These are phyloP conservation scores for Pyrenophora teres DNA, from an alignment of 2,329 filamentous ascomycete genomes.

Conservation along the genomic window DNA sequence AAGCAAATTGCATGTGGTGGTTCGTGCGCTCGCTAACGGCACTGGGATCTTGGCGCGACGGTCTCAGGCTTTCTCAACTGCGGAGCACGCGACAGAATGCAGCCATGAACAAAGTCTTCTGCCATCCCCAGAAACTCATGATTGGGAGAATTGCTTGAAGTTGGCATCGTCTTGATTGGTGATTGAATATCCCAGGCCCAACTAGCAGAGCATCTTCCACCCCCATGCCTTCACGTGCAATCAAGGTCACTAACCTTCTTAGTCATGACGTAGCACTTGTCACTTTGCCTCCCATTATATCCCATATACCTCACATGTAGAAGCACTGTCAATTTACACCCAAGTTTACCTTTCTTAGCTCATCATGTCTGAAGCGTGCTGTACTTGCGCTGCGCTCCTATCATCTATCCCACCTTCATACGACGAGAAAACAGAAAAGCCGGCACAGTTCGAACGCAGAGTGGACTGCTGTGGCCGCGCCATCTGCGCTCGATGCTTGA, in stretches of 20 bases:
- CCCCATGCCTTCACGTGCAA: constrained; percentile 27
- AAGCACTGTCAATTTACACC: not conserved
- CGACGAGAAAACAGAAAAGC: constrained; percentile 64
- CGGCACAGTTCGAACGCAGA: constrained; percentile 62
- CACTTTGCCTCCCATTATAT: constrained; percentile 18
- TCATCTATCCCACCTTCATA: constrained; percentile 58
- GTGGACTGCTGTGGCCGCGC: constrained; percentile 71
- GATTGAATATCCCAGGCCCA: not conserved
- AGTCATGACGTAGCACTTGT: constrained; percentile 42
- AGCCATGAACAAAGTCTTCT: too few relatives aligned
- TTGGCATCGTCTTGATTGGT: not conserved
- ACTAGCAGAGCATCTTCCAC: not conserved
- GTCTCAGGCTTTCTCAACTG: constrained; percentile 7
- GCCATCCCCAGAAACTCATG: too few relatives aligned
- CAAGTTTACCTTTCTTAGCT: not conserved
- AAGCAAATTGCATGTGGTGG: constrained; percentile 27
- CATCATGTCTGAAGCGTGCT: constrained; percentile 60
- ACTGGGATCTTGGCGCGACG: constrained; percentile 17
- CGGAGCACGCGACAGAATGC: not conserved
- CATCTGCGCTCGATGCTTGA: constrained; percentile 73
- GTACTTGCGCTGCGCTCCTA: constrained; percentile 70
- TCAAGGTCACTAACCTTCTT: constrained; percentile 29
- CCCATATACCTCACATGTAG: constrained; percentile 3
- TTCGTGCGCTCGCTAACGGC: constrained; percentile 26
- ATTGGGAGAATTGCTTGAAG: too few relatives aligned